Evolutionary conservation across 306 rosid species (phyloP).

Genomic region (Lithocarpus polystachyus): DNA sequence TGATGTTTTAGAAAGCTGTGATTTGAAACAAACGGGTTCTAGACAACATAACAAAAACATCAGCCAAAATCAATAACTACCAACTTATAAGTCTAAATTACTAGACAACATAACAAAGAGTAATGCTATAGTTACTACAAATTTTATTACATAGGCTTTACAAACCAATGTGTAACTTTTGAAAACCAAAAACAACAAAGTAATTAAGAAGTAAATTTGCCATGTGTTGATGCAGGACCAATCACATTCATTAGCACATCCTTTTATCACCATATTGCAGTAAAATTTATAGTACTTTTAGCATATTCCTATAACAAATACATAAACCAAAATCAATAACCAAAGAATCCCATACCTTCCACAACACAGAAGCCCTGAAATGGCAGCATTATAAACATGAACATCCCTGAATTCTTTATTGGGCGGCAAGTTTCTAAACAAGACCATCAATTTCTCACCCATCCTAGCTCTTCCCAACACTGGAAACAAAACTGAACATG

Average conservation of each 20-base stretch:
- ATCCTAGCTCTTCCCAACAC: constrained; percentile 71
- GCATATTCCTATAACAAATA: neutral
- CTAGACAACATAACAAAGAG: neutral
- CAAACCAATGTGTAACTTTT: too few relatives aligned
- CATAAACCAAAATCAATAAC: neutral
- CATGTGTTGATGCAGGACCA: too few relatives aligned
- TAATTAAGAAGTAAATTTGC: too few relatives aligned
- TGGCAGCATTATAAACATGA: constrained; percentile 74
- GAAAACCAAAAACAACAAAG: too few relatives aligned
- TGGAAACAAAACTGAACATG: constrained; percentile 67
- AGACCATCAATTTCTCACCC: constrained; percentile 62
- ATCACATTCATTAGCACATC: too few relatives aligned
- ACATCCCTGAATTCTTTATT: constrained; percentile 61
- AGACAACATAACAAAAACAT: too few relatives aligned
- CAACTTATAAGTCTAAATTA: neutral
- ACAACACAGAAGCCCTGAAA: constrained; percentile 62
- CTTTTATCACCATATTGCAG: too few relatives aligned
- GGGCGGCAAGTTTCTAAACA: constrained; percentile 57
- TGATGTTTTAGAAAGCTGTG: too few relatives aligned
- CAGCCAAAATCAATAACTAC: neutral
- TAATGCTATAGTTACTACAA: too few relatives aligned
- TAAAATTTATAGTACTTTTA: too few relatives aligned
- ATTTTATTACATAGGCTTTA: too few relatives aligned
- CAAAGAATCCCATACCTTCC: constrained; percentile 44
- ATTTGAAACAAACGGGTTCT: too few relatives aligned